Conservation (phyloP, 352 stramenopile species). For the Phytophthora niederhauseri region DNA sequence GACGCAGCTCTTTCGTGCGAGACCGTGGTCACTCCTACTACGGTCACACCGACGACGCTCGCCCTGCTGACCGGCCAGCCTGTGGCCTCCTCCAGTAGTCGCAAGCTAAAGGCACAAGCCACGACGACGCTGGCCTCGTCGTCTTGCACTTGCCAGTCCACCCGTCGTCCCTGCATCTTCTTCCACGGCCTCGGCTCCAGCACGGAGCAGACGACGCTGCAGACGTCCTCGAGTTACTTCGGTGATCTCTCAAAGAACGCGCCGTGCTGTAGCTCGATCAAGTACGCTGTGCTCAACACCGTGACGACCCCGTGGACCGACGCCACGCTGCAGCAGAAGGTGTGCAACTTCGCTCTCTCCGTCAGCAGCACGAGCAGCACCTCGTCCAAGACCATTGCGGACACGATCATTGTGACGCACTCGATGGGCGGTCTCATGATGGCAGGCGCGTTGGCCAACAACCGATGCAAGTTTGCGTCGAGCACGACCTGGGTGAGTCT, state of each 20-base stretch:
- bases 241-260: constrained; percentile 27
- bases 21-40: constrained; percentile 10
- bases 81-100: not conserved
- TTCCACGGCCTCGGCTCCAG: constrained; percentile 31
- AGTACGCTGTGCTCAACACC: constrained; percentile 37
- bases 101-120: constrained; percentile 13
- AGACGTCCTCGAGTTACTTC: constrained; percentile 27
- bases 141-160: constrained; percentile 22
- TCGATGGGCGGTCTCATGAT: constrained; percentile 44
- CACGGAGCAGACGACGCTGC: constrained; percentile 15
- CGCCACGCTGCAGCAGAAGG: constrained; percentile 27
- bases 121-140: constrained; percentile 18
- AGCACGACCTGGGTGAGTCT: constrained; percentile 36
- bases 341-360: constrained; percentile 29
- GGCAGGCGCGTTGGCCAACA: constrained; percentile 33
- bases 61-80: constrained; percentile 17
- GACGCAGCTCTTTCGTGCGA: constrained; percentile 13
- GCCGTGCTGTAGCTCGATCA: constrained; percentile 36
- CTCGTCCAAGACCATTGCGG: constrained; percentile 20
- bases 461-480: constrained; percentile 38
- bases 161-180: constrained; percentile 36
- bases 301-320: constrained; percentile 28
- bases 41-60: constrained; percentile 13
- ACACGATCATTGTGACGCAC: constrained; percentile 41
- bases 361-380: constrained; percentile 23